A percentile compares a stretch with the other conserved stretches of the same genome.
Evolutionary conservation across 2,329 filamentous ascomycete genomes (phyloP).

Genomic region (Sphaerulina populicola): DNA sequence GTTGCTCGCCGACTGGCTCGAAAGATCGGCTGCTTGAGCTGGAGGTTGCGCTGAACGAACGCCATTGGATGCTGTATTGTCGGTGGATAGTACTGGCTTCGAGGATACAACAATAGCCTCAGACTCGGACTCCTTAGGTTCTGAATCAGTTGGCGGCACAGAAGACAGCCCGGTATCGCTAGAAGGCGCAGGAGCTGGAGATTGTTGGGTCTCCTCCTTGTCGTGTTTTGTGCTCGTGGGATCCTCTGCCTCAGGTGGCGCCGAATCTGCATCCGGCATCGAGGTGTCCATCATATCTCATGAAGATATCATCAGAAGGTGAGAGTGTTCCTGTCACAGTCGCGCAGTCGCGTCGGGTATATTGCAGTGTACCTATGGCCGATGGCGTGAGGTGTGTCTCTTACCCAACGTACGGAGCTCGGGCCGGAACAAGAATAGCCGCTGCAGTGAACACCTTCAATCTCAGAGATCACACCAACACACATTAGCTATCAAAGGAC

Average conservation of each 20-base stretch:
- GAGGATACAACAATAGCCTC: background rate
- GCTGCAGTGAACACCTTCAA: background rate
- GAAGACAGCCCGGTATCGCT: conserved; percentile 11
- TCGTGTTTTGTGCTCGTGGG: background rate
- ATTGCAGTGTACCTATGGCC: background rate
- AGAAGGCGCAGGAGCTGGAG: conserved; percentile 8
- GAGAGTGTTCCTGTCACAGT: background rate
- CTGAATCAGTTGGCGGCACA: conserved; percentile 15
- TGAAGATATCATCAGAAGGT: background rate
- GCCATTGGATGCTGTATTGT: background rate
- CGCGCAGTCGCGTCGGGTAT: background rate
- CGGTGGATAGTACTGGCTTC: background rate
- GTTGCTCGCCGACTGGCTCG: background rate
- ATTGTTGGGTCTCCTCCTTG: conserved; percentile 1
- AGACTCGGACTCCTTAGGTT: conserved; percentile 10
- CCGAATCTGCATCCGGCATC: conserved; percentile 5
- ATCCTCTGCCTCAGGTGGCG: background rate
- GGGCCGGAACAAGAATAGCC: no score
- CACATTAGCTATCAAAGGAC: background rate
- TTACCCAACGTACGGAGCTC: background rate
- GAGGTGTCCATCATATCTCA: conserved; percentile 4
- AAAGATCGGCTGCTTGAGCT: background rate
- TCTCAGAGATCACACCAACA: background rate
- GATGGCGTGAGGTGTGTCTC: background rate
- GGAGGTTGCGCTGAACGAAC: background rate